Percentiles rank a stretch among this genome's conserved stretches.
phyloP scores from a whole-genome alignment of 164 flowering plant species.

The Annona cherimola region DNA sequence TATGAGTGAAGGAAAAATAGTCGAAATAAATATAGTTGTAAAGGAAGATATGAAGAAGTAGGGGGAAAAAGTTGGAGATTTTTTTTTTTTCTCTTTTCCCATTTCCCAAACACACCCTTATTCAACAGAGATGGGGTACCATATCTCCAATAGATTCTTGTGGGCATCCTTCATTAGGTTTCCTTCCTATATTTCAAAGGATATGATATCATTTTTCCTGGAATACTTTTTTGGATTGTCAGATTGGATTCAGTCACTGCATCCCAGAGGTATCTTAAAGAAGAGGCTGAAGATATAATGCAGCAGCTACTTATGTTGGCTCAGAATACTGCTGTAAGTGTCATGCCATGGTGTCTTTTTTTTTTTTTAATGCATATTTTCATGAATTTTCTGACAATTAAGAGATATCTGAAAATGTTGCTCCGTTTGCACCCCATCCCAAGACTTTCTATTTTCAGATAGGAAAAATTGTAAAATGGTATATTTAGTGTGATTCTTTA shows the following conservation, averaged over 20 bases:
- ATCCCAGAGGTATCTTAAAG: constrained; percentile 55
- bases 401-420: not conserved
- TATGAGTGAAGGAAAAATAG: not conserved
- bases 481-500: not conserved
- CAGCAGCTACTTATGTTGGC: constrained; percentile 59
- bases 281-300: constrained; percentile 66
- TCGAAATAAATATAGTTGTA: too few species aligned
- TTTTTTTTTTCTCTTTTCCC: too few species aligned
- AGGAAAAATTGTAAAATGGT: not conserved
- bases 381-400: not conserved
- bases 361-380: not conserved
- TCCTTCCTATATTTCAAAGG: constrained; percentile 1
- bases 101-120: too few species aligned
- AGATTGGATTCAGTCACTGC: constrained; percentile 60
- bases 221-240: constrained; percentile 9
- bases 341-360: not conserved
- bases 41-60: too few species aligned
- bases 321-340: constrained; percentile 81
- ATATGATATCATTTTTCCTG: not conserved
- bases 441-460: not conserved
- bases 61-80: too few species aligned
- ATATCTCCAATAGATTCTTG: not conserved
- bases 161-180: not conserved
- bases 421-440: not conserved
- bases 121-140: too few species aligned